Evolutionary conservation across 352 stramenopile genomes (phyloP), one percentile per base, ranked within the genome.

Genomic region (Peronospora belbahrii): DNA sequence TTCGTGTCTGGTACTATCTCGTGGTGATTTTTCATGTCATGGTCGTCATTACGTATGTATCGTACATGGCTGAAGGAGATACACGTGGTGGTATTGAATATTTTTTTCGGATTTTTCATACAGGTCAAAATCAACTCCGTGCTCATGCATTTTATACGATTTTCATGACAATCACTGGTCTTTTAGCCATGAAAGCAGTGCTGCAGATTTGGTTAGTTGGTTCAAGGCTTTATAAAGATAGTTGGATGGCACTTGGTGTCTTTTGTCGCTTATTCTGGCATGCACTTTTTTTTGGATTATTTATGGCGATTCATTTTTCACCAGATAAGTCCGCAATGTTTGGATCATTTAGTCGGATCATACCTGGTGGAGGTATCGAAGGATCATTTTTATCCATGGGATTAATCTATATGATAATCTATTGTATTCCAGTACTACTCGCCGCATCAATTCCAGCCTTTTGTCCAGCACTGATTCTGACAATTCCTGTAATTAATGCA

Each of bases 1-100:
- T 88, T 50, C 70, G 82, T 8, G 57, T 91, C 36, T 93, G 74
- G 69, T 91, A 84, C 59, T 93, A 90, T 56, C 49, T 90, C 14
- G 48, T 93, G 8, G 65, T 87, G 8, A 59, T 74, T 30, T 86
- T 93, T 34, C 79, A 90, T 57, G 14, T 71, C 1, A 55, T 88
- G 22, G 56, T 88, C 6, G 74, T 76, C 9, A 59, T 92, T 36
- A 57, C 65, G 6, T 92, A 90, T 46, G 65, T 89, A 8, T 47
- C 68, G 19, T 88, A 90, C 56, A 79, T 81, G 52, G 67, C 76
- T 0, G 64, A 85, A 23, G 60, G 63, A 9, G 62, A 80, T 20
- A 63, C 70, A 13, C 43, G 55, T 0, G 56, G 52, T 1, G 78
- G 81, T 0, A 48, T 88, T 13, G 53, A 38, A 1, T 84, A 86